A percentile compares a stretch with the other conserved stretches of the same genome.
These are phyloP conservation scores for Pinus taeda DNA, from an alignment of 75 land plant genomes.

Conservation along the genomic window DNA sequence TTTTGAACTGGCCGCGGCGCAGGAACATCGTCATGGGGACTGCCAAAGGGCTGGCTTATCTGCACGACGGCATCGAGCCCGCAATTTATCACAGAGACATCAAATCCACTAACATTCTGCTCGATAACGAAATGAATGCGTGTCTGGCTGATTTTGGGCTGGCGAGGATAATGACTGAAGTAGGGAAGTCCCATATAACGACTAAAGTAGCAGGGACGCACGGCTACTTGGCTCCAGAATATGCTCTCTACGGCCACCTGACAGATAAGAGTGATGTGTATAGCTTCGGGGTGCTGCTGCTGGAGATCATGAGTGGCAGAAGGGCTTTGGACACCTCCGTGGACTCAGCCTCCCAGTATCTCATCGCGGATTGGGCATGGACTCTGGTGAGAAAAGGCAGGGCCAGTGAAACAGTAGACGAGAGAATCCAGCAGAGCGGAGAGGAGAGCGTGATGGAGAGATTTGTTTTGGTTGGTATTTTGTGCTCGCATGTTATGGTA, in stretches of 20 bases:
- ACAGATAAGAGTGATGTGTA: slow-evolving; percentile 40
- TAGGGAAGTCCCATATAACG: slow-evolving; percentile 26
- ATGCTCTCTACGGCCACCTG: slow-evolving; percentile 39
- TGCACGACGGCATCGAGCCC: slow-evolving; percentile 30
- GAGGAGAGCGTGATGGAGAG: slow-evolving; percentile 26
- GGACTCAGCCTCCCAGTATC: not conserved
- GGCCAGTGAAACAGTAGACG: slow-evolving; percentile 17
- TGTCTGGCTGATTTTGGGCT: slow-evolving; percentile 44
- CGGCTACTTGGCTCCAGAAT: slow-evolving; percentile 36
- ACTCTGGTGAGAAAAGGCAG: slow-evolving; percentile 23
- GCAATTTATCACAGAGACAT: slow-evolving; percentile 41
- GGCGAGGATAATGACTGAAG: slow-evolving; percentile 20
- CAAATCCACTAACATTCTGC: slow-evolving; percentile 36
- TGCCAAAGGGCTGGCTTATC: slow-evolving; percentile 30
- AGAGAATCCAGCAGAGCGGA: slow-evolving; percentile 11
- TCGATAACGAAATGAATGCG: slow-evolving; percentile 35
- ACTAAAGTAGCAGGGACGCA: slow-evolving; percentile 38
- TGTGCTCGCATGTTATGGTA: slow-evolving; percentile 39
- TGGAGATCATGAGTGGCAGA: slow-evolving; percentile 42
- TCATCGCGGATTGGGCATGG: slow-evolving; percentile 46
- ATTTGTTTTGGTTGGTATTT: slow-evolving; percentile 41
- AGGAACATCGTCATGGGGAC: slow-evolving; percentile 26
- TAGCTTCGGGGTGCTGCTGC: slow-evolving; percentile 33
- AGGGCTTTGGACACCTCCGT: slow-evolving; percentile 14
- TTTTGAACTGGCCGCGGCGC: slow-evolving; percentile 26